These are phyloP conservation scores for Populus deltoides DNA, from an alignment of 345 rosid genomes.

Conservation along the genomic window DNA sequence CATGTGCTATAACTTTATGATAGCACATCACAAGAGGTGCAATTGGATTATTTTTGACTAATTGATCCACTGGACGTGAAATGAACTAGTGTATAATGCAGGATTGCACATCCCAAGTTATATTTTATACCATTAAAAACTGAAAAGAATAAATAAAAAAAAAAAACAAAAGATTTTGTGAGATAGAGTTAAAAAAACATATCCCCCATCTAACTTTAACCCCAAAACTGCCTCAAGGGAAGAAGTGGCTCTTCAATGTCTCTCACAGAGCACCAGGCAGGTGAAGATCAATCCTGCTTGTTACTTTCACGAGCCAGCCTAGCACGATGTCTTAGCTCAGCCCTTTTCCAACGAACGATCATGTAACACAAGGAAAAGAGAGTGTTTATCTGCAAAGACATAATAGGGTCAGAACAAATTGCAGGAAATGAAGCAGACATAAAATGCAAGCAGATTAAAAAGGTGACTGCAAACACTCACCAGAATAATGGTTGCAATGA, in stretches of 20 bases:
- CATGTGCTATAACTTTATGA: no score
- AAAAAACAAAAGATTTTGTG: no score
- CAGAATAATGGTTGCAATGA: constrained; percentile 74
- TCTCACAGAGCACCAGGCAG: neutral
- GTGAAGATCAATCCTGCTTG: constrained; percentile 60
- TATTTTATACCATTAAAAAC: neutral
- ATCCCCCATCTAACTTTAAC: neutral
- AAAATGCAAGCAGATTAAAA: constrained; percentile 5
- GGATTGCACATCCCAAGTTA: neutral
- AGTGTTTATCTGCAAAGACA: constrained; percentile 66
- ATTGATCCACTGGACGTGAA: neutral
- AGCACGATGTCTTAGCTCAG: constrained; percentile 91
- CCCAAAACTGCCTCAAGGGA: neutral
- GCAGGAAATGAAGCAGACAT: neutral
- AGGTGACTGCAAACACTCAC: constrained; percentile 35
- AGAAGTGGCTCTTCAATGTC: neutral
- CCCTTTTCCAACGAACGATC: constrained; percentile 89
- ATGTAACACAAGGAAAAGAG: constrained; percentile 73
- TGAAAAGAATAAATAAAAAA: neutral
- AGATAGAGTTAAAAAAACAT: neutral
- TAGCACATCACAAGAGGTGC: neutral
- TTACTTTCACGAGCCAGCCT: constrained; percentile 48
- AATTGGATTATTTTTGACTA: neutral
- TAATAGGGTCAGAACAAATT: neutral
- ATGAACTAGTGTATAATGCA: neutral